These are phyloP conservation scores for Calocera viscosa DNA, from an alignment of 768 basidiomycete genomes.

Conservation along the genomic window DNA sequence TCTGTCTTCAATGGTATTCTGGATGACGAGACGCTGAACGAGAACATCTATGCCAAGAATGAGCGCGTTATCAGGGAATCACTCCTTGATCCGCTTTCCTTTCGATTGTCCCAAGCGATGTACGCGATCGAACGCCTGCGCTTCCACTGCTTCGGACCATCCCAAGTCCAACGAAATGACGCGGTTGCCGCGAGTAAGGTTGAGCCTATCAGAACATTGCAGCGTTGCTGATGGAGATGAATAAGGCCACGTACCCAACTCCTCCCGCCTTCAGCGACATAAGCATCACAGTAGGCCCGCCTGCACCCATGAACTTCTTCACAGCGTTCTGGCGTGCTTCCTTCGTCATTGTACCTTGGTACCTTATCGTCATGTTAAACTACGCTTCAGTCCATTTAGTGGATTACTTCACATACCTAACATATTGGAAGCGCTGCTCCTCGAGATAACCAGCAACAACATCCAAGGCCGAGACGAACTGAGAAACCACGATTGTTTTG, in stretches of 20 bases:
- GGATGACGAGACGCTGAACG: background rate
- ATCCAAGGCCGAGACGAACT: background rate
- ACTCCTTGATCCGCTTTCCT: background rate
- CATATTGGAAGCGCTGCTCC: slow-evolving; percentile 34
- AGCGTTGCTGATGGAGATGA: background rate
- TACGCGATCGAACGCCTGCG: slow-evolving; percentile 48
- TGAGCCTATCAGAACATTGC: slow-evolving; percentile 26
- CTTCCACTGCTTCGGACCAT: slow-evolving; percentile 52
- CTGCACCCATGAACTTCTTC: slow-evolving; percentile 46
- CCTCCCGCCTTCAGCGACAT: slow-evolving; percentile 56
- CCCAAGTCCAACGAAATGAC: slow-evolving; percentile 52
- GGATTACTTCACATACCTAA: slow-evolving; percentile 32
- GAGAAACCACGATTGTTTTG: background rate
- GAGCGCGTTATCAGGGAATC: too few relatives aligned
- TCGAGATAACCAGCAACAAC: background rate
- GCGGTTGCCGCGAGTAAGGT: slow-evolving; percentile 50
- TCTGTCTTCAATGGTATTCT: slow-evolving; percentile 23
- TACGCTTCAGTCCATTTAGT: background rate
- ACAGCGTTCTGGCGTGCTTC: slow-evolving; percentile 43
- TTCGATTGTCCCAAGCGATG: slow-evolving; percentile 47
- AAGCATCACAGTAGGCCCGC: slow-evolving; percentile 41
- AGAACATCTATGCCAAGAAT: background rate
- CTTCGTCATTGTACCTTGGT: slow-evolving; percentile 49
- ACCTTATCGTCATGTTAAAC: slow-evolving; percentile 27
- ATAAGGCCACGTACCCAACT: slow-evolving; percentile 29